These are phyloP conservation scores for Colletotrichum limetticola DNA, from an alignment of 2,329 filamentous ascomycete species.

Conservation along the genomic window DNA sequence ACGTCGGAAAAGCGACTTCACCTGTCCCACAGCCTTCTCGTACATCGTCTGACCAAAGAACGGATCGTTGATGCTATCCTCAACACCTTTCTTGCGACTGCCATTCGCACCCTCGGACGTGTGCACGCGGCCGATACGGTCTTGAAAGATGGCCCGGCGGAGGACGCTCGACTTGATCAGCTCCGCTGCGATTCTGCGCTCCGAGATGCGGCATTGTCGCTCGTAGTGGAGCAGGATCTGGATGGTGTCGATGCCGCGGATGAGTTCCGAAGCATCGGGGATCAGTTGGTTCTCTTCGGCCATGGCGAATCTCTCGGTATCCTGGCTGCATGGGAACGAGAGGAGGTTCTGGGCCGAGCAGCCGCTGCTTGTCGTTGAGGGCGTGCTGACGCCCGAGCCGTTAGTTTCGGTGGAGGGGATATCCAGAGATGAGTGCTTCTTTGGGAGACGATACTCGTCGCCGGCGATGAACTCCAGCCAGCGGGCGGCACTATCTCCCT, in stretches of 20 bases:
- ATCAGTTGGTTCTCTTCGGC: too few relatives aligned
- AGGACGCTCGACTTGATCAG: conserved; percentile 16
- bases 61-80: background rate
- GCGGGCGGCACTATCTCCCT: background rate
- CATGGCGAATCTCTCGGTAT: background rate
- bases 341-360: background rate
- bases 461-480: background rate
- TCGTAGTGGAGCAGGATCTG: conserved; percentile 19
- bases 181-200: conserved; percentile 15
- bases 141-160: conserved; percentile 12
- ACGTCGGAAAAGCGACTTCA: background rate
- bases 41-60: conserved; percentile 12
- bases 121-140: conserved; percentile 9
- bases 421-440: background rate
- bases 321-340: background rate
- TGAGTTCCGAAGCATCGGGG: background rate
- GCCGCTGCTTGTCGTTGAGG: background rate
- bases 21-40: background rate
- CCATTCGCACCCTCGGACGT: background rate
- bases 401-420: background rate
- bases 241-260: conserved; percentile 10
- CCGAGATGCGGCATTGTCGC: conserved; percentile 19
- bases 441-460: background rate
- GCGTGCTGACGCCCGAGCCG: background rate
- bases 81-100: background rate